A percentile compares a stretch with the other conserved stretches of the same genome.
Conservation (phyloP, 2,329 filamentous ascomycete species). For the Neopestalotiopsis sp. region DNA sequence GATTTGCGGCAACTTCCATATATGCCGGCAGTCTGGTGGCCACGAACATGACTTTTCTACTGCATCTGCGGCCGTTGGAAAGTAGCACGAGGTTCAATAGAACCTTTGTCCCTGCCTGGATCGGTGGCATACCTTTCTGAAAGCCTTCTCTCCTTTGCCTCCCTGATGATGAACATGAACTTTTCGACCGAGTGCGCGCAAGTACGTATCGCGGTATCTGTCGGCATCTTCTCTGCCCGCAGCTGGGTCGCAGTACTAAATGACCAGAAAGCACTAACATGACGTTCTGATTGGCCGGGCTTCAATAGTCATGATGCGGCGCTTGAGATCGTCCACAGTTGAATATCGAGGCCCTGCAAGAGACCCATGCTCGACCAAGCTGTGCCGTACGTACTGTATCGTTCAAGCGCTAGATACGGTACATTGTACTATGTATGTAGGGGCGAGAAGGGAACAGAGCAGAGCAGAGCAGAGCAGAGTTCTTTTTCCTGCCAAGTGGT, state of each 20-base stretch:
- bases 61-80: not conserved
- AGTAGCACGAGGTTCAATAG: not conserved
- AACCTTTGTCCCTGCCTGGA: not conserved
- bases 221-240: constrained; percentile 3
- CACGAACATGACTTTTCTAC: not conserved
- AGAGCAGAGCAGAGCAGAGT: not conserved
- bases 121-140: too few relatives aligned
- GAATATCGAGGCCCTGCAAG: not conserved
- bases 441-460: not conserved
- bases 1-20: not conserved
- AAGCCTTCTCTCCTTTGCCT: too few relatives aligned
- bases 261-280: constrained; percentile 1
- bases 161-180: too few relatives aligned
- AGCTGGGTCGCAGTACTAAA: constrained; percentile 17
- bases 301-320: constrained; percentile 23
- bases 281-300: constrained; percentile 15
- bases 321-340: constrained; percentile 10
- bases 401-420: not conserved
- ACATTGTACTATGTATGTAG: not conserved
- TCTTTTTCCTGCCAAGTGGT: not conserved
- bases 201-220: not conserved
- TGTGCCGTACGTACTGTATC: constrained; percentile 3
- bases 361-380: not conserved
- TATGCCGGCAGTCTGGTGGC: not conserved
- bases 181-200: not conserved